Evolutionary conservation across 352 stramenopile species (phyloP).

Genomic region (Pythium insidiosum): DNA sequence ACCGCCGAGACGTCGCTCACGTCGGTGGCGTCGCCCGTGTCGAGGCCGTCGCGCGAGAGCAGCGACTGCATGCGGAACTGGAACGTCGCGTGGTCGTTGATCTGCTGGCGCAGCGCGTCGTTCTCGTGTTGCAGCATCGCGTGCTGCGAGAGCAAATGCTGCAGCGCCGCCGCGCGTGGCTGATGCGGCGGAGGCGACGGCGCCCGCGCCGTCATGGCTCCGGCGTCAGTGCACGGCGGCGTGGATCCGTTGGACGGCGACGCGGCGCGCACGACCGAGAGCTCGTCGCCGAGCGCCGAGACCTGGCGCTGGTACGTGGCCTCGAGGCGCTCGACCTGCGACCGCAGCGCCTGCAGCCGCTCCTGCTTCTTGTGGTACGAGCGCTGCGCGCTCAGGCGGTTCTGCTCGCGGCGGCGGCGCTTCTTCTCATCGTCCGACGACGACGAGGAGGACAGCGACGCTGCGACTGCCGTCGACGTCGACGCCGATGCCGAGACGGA

Average conservation of each 20-base stretch:
- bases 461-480: no score
- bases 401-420: conserved; percentile 26
- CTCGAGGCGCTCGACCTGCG: conserved; percentile 20
- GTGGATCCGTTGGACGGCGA: neutral
- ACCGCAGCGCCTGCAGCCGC: conserved; percentile 15
- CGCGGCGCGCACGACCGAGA: neutral
- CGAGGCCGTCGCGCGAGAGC: no score
- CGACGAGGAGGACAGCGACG: neutral
- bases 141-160: conserved; percentile 13
- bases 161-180: conserved; percentile 7
- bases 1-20: neutral
- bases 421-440: conserved; percentile 14
- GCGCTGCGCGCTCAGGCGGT: conserved; percentile 26
- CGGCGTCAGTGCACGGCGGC: neutral
- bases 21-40: neutral
- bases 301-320: conserved; percentile 17
- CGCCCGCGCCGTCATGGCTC: conserved; percentile 1
- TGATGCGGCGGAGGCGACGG: conserved; percentile 6
- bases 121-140: conserved; percentile 17
- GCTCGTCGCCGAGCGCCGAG: neutral
- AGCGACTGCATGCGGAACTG: conserved; percentile 21
- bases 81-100: conserved; percentile 16
- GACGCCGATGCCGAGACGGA: no score
- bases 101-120: conserved; percentile 8
- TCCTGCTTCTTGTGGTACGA: conserved; percentile 33